A percentile compares a stretch with the other conserved stretches of the same genome.
Evolutionary conservation across 1,284 basidiomycete genomes (phyloP).

Genomic region (Sporisorium graminicola): DNA sequence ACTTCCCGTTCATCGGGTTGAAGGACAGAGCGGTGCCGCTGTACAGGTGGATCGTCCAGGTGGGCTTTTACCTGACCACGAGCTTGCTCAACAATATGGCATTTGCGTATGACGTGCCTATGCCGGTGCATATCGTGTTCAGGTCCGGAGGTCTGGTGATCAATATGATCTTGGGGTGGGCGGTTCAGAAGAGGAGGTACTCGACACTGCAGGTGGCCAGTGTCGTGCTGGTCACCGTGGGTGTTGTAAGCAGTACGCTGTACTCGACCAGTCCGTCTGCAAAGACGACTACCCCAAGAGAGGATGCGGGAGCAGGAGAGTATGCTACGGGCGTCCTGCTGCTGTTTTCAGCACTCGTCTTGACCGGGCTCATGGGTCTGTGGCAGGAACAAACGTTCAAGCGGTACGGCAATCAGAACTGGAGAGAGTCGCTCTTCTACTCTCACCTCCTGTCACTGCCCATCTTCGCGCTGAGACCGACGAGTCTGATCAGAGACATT

Average conservation of each 20-base stretch:
- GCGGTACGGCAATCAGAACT: conserved; percentile 77
- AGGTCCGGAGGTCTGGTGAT: conserved; percentile 88
- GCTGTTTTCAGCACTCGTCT: conserved; percentile 80
- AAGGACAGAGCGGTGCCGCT: conserved; percentile 75
- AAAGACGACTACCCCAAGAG: neutral
- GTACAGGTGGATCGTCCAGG: conserved; percentile 82
- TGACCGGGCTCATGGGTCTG: conserved; percentile 86
- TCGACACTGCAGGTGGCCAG: conserved; percentile 71
- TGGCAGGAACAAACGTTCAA: conserved; percentile 86
- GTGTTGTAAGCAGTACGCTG: conserved; percentile 87
- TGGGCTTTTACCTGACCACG: conserved; percentile 82
- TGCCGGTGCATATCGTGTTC: conserved; percentile 94
- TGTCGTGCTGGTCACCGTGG: conserved; percentile 82
- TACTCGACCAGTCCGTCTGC: conserved; percentile 70
- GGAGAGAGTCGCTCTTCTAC: conserved; percentile 94
- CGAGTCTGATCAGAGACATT: conserved; percentile 31
- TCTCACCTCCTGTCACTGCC: conserved; percentile 78
- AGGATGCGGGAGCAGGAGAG: conserved; percentile 28
- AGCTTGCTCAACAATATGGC: conserved; percentile 91
- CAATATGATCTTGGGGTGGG: conserved; percentile 81
- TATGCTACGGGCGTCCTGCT: conserved; percentile 82
- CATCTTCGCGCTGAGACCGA: conserved; percentile 72
- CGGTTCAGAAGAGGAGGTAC: conserved; percentile 72
- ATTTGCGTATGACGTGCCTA: conserved; percentile 85
- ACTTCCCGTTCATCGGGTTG: conserved; percentile 17